Conservation (phyloP, 2,329 filamentous ascomycete species). For the Curvularia hawaiiensis region DNA sequence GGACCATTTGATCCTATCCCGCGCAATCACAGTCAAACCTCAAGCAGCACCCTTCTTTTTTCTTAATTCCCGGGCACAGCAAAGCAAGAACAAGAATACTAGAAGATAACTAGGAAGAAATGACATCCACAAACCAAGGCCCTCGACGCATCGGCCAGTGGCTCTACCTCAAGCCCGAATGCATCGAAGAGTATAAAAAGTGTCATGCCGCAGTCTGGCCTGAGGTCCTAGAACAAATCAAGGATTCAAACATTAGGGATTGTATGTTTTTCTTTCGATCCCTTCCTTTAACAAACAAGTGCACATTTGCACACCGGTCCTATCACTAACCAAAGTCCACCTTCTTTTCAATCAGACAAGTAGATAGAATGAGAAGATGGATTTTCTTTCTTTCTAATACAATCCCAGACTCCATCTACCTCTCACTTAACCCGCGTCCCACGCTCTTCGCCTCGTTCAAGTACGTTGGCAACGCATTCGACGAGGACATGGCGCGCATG, state of each 20-base stretch:
- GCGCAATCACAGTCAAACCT: neutral
- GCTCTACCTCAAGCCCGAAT: constrained; percentile 71
- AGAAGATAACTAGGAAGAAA: neutral
- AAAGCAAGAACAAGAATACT: neutral
- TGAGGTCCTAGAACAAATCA: constrained; percentile 76
- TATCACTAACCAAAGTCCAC: too few relatives aligned
- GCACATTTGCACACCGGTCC: too few relatives aligned
- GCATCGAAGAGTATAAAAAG: constrained; percentile 71
- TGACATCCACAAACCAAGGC: constrained; percentile 31
- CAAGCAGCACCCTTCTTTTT: neutral
- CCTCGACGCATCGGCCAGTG: constrained; percentile 69
- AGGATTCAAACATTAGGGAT: constrained; percentile 74
- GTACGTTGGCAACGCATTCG: constrained; percentile 75
- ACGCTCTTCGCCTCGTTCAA: constrained; percentile 79
- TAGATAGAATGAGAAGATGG: too few relatives aligned
- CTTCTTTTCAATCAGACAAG: too few relatives aligned
- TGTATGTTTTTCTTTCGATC: constrained; percentile 56
- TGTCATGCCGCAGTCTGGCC: constrained; percentile 78
- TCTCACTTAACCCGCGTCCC: constrained; percentile 62
- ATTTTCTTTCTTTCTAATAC: neutral
- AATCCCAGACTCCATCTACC: constrained; percentile 67
- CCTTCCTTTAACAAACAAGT: too few relatives aligned
- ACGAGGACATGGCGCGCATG: constrained; percentile 78
- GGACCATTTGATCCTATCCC: neutral
- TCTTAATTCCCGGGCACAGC: neutral